Evolutionary conservation across 495 filamentous ascomycete species (phyloP), one percentile per base, ranked within the genome.

Genomic region (Tuber microsphaerosporum): DNA sequence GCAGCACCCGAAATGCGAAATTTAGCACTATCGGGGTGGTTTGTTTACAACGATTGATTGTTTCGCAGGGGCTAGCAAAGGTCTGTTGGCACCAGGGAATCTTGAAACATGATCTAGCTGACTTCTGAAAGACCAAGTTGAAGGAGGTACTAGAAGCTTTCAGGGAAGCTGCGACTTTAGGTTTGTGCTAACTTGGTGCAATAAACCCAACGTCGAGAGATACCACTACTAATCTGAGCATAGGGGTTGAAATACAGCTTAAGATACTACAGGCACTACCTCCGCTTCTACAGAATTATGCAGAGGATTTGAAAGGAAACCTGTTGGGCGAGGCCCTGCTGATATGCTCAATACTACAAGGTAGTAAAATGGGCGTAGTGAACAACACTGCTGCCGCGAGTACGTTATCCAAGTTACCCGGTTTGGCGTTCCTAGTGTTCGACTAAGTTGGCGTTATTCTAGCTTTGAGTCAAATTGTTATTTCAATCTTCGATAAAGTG

Each of bases 191-290:
- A 17, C 14, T 31, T 71, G 82, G 80, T 20, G 26, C 44, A 72
- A 7, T 48, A 37, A 2, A 71, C 34, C 56, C 19, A 41, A 19
- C 17, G 26, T 42, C 31, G 42, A 34, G 45, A 65, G 41, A 41
- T 46, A 45, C 19, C 41, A 12, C 73, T 71, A 17, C 45, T 70
- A 45, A 48, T 69, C 71, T 41, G 12, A 31, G 68, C 26, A 80
- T 84, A 87, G 94, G 91, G 45, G 88, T 96, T 71, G 96, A 99
- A 83, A 91, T 97, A 3, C 95, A 99, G 80, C 88, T 99, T 71
- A 99, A 97, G 84, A 96, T 98, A 43, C 86, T 99, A 26, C 95
- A 99, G 83, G 92, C 94, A 0, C 85, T 99, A 44, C 95, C 96
- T n/a, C 91, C 93, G 1, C 82, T 99, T 51, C 85, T 97, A 12